A percentile compares a stretch with the other conserved stretches of the same genome.
Conservation (phyloP, 352 stramenopile species). For the Globisporangium emineosum region DNA sequence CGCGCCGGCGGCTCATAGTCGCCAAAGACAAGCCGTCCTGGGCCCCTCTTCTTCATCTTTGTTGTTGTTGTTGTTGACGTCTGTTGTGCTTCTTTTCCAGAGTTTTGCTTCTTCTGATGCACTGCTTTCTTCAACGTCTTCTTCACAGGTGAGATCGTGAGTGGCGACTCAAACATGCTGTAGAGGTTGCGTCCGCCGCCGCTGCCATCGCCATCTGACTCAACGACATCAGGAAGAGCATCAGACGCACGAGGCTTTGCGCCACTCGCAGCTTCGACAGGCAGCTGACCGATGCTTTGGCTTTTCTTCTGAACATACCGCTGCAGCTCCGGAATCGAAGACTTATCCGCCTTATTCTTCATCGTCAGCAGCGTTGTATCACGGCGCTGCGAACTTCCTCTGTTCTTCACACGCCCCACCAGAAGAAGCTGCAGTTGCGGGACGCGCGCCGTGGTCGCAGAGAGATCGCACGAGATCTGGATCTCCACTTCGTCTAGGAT, state of each 20-base stretch:
- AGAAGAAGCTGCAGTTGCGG: constrained; percentile 74
- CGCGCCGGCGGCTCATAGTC: constrained; percentile 59
- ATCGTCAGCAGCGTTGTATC: constrained; percentile 21
- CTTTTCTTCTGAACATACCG: constrained; percentile 61
- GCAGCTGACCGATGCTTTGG: constrained; percentile 13
- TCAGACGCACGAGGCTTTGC: constrained; percentile 6
- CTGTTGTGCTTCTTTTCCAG: constrained; percentile 17
- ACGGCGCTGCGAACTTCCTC: constrained; percentile 18
- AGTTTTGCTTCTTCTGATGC: constrained; percentile 7
- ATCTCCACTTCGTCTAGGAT: constrained; percentile 79
- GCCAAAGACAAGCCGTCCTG: constrained; percentile 68
- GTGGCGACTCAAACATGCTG: constrained; percentile 24
- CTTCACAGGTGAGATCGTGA: constrained; percentile 28
- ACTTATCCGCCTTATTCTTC: constrained; percentile 30
- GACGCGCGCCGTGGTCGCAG: constrained; percentile 62
- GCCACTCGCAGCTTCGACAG: background rate
- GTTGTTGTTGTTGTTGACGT: constrained; percentile 13
- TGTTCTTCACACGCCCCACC: constrained; percentile 47
- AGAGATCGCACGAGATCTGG: constrained; percentile 76
- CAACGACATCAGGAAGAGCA: background rate
- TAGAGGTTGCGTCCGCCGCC: constrained; percentile 28
- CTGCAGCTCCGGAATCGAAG: constrained; percentile 52
- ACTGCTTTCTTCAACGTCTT: constrained; percentile 24
- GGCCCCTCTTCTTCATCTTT: constrained; percentile 32
- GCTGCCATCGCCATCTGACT: constrained; percentile 3